Base-by-base conservation (phyloP, 1,284 basidiomycete species). In the Wolfiporia cocos region DNA sequence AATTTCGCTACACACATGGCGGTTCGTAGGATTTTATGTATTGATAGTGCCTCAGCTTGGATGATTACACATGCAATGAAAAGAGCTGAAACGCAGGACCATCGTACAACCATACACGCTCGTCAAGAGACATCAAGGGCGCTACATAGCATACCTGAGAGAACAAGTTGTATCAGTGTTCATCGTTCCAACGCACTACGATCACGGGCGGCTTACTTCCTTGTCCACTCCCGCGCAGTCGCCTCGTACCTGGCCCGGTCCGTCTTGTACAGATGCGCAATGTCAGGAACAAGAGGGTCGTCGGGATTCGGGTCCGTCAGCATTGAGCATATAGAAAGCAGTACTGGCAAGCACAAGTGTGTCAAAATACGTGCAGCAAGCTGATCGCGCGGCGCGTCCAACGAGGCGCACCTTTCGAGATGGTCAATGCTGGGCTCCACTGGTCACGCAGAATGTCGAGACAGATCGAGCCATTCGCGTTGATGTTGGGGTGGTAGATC, bases 401-500 rank as follows among this genome's bases (percentile, higher is more conserved):
- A 19, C 30, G 39, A 24, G 35, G 59, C 77, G 46, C 46, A 92
- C 92, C 93, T 78, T 99, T 98, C 59, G 93, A 96, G 59, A 99
- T 97, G 46, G 96, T 98, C 70, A 99, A 73, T 36, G 96, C 96
- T 38, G 96, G 96, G 51, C 89, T 93, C 93, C 93, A 97, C 65
- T 96, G 93, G 68, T 97, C 93, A 70, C 92, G 81, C 64, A 97
- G 72, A 62, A 97, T 97, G 67, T 97, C 96, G 56, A 99, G 74
- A 68, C 96, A 99, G 69, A 99, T 99, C 55, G 92, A 94, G 37
- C 96, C 96, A 59, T 96, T 94, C 52, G 88, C 86, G 65, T 96
- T 96, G 88, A 96, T 94, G 74, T 95, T 95, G 37, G 91, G 90
- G 67, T 95, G 92, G 66, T 92, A 93, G 56, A 90, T 90, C 85